Percentiles rank a stretch among this genome's conserved stretches.
phyloP scores from a whole-genome alignment of 257 asterid species.

The Petrea volubilis region DNA sequence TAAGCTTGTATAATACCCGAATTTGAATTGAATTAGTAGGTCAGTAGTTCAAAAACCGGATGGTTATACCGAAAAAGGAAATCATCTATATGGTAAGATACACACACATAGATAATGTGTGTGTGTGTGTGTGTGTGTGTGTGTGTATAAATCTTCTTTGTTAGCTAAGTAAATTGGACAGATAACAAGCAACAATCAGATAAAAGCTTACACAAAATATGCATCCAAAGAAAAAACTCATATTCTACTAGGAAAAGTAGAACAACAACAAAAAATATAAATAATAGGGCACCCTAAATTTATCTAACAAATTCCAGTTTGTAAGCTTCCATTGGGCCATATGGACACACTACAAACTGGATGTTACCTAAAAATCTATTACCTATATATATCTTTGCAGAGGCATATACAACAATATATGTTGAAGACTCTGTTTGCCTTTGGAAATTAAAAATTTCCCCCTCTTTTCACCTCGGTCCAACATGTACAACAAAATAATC shows the following conservation, averaged over 20 bases:
- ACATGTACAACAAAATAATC: not conserved
- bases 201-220: not conserved
- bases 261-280: not conserved
- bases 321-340: constrained; percentile 10
- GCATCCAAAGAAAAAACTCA: not conserved
- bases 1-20: too few relatives aligned
- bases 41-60: too few relatives aligned
- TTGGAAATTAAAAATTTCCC: not conserved
- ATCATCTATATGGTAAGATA: too few relatives aligned
- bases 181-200: not conserved
- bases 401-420: constrained; percentile 24
- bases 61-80: too few relatives aligned
- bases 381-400: constrained; percentile 14
- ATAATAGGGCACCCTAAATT: constrained; percentile 24
- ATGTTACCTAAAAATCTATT: not conserved
- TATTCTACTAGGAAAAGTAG: not conserved
- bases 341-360: constrained; percentile 28
- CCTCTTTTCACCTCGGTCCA: constrained; percentile 15
- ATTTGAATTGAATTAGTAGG: too few relatives aligned
- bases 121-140: too few relatives aligned
- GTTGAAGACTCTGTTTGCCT: not conserved
- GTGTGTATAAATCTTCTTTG: not conserved
- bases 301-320: constrained; percentile 21
- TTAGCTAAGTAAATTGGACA: not conserved
- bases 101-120: too few relatives aligned